Conservation (phyloP, 139 green algal species). For the Pleodorina starrii region DNA sequence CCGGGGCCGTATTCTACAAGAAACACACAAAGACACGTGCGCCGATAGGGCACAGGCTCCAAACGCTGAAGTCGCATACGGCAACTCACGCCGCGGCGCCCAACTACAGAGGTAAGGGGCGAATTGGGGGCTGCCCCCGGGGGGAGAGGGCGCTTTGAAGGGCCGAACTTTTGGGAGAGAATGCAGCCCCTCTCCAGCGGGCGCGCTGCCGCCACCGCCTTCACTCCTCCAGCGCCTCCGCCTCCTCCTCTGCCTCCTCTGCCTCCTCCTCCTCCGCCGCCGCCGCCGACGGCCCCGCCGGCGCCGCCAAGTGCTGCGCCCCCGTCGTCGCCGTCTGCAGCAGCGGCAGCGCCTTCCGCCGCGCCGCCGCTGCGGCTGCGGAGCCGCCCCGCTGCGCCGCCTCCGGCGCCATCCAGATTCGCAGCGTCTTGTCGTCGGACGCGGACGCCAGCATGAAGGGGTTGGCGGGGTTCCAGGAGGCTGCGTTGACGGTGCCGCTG, state of each 20-base stretch:
- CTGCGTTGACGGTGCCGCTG: conserved; percentile 84
- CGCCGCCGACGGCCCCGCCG: not conserved
- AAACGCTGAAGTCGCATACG: too few species aligned
- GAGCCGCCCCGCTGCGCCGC: conserved; percentile 33
- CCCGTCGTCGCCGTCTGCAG: not conserved
- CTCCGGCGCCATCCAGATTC: conserved; percentile 73
- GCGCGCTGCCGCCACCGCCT: too few species aligned
- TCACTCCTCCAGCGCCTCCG: too few species aligned
- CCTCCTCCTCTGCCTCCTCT: not conserved
- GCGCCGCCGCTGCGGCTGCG: not conserved
- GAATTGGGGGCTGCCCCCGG: too few species aligned
- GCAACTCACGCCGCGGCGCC: too few species aligned
- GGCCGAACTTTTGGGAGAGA: too few species aligned
- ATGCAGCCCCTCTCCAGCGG: too few species aligned
- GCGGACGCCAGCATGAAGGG: conserved; percentile 86
- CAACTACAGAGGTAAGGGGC: too few species aligned
- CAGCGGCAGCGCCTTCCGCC: conserved; percentile 31
- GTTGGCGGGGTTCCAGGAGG: conserved; percentile 86
- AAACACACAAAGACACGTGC: too few species aligned
- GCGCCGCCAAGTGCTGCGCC: not conserved
- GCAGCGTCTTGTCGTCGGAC: conserved; percentile 82
- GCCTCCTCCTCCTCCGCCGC: not conserved
- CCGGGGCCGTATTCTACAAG: too few species aligned
- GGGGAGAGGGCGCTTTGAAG: too few species aligned
- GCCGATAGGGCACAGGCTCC: too few species aligned